Evolutionary conservation across 2,329 filamentous ascomycete genomes (phyloP).

Genomic region (Fusarium sambucinum): DNA sequence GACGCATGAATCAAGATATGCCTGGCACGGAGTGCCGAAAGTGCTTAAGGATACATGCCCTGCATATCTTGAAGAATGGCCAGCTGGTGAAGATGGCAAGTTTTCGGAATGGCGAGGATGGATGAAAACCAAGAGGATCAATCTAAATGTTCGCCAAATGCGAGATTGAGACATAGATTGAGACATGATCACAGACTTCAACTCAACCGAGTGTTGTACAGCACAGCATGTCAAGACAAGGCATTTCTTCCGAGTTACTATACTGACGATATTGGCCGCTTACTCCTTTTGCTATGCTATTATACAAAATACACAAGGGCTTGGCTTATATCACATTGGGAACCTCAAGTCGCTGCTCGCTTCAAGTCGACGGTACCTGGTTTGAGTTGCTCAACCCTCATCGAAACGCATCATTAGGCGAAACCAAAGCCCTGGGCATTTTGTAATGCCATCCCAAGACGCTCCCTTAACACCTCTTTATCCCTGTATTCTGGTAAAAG

Average conservation of each 20-base stretch:
- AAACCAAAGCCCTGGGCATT: constrained; percentile 92
- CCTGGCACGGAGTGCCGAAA: constrained; percentile 96
- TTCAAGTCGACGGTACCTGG: neutral
- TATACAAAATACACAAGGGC: neutral
- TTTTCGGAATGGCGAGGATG: constrained; percentile 83
- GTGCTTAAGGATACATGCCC: constrained; percentile 86
- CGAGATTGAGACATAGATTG: constrained; percentile 64
- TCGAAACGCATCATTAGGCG: constrained; percentile 60
- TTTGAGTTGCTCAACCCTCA: neutral
- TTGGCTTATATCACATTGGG: neutral
- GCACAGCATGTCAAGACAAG: neutral
- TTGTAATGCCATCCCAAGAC: constrained; percentile 86
- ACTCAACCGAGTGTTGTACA: neutral
- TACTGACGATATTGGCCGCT: neutral
- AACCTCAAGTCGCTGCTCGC: neutral
- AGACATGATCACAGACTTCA: neutral
- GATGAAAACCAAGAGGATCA: constrained; percentile 90
- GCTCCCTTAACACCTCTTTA: constrained; percentile 76
- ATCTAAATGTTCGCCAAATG: constrained; percentile 95
- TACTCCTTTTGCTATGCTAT: constrained; percentile 9
- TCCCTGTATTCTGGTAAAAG: constrained; percentile 85
- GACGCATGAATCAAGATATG: constrained; percentile 82
- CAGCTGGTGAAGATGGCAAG: constrained; percentile 61
- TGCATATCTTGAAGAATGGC: constrained; percentile 79
- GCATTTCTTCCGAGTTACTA: neutral